Evolutionary conservation across 1,139 yeast genomes (phyloP), one percentile per base, ranked within the genome.

Genomic region (Ogataea hybrid): DNA sequence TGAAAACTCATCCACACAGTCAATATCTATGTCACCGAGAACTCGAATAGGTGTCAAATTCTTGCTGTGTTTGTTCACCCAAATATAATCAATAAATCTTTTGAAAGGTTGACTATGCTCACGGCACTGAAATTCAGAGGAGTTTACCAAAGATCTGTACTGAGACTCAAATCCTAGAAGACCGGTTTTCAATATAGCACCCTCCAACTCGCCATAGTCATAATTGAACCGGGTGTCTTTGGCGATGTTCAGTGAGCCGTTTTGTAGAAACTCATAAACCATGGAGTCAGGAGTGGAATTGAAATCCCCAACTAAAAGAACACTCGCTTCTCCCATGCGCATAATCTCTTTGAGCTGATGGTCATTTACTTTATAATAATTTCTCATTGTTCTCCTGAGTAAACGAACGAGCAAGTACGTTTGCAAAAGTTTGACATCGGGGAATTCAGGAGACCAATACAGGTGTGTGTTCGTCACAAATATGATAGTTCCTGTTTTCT

Each of bases 31-130:
- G 30, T 59, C 63, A 20, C 62, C 64, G 16, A 63, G 49, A 7
- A 54, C 61, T 34, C 64, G 64, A 1, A 65, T 53, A 25, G 69
- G 53, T 35, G 58, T 52, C 23, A 71, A 50, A 34, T 65, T 66
- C 16, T 63, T 58, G 35, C 44, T 46, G 10, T 44, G 25, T 14
- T 63, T 63, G 44, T 73, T 73, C 49, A 65, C 73, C 79, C 81
- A 77, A n/a, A 78, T 72, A 54, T 78, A 80, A 52, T 78, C 84
- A 39, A 79, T 73, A 2, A 77, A 70, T 10, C 73, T 77, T 35
- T 72, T 70, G 39, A 73, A 61, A 43, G 71, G 68, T 7, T 68
- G 68, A 0, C 82, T 73, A 51, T 68, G 77, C 37, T 79, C 75
- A 1, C 83, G 77, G 49, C 73, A 68, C 7, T 61, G 63, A 43